Evolutionary conservation across 345 rosid species (phyloP).

Genomic region (Eucalyptus pauciflora): DNA sequence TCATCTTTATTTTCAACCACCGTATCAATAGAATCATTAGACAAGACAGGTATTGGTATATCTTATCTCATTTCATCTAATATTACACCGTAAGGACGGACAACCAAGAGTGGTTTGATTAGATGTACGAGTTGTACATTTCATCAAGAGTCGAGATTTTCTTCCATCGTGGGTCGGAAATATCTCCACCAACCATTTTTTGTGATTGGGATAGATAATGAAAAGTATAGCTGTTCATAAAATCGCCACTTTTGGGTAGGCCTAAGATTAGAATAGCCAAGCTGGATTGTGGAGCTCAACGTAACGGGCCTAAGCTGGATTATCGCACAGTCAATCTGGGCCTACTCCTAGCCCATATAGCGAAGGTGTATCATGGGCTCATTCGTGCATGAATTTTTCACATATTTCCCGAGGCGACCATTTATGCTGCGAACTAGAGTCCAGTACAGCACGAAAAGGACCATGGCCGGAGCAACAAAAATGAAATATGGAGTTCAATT

Average conservation of each 20-base stretch:
- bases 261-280: not conserved
- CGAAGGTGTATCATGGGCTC: not conserved
- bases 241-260: not conserved
- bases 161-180: not conserved
- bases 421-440: not conserved
- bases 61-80: not conserved
- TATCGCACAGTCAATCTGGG: not conserved
- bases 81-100: not conserved
- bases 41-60: fast-evolving
- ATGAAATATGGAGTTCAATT: not conserved
- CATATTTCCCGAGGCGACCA: not conserved
- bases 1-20: not conserved
- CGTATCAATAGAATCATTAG: fast-evolving
- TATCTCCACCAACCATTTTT: not conserved
- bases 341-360: not conserved
- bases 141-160: not conserved
- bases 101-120: not conserved
- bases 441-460: not conserved
- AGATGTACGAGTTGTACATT: not conserved
- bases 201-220: not conserved
- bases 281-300: not conserved
- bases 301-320: not conserved
- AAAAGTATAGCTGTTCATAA: not conserved
- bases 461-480: not conserved
- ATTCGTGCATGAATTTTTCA: not conserved